Evolutionary conservation across 805 yeast species (phyloP).

Genomic region (Hermanozyma aechmeae): DNA sequence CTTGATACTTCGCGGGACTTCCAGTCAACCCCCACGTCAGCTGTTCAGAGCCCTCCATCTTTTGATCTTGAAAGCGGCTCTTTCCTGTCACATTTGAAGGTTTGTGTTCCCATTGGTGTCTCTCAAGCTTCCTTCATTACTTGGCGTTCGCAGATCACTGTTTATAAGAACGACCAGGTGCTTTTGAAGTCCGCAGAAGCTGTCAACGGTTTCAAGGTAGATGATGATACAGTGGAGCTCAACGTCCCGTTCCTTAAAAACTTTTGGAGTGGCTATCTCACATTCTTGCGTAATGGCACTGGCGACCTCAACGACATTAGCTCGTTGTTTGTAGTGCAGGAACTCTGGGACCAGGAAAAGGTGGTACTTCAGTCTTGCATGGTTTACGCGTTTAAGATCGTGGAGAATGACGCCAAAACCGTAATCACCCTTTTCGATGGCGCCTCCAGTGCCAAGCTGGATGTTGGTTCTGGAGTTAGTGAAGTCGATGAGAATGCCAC

Average conservation of each 20-base stretch:
- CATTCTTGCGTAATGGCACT: conserved; percentile 24
- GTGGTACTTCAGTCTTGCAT: too few relatives aligned
- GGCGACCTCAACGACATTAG: conserved; percentile 7
- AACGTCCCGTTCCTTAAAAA: conserved; percentile 27
- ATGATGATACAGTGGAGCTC: conserved; percentile 12
- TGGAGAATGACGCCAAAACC: neutral
- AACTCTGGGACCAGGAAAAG: neutral
- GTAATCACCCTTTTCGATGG: neutral
- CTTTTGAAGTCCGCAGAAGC: conserved; percentile 17
- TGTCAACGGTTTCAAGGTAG: conserved; percentile 21
- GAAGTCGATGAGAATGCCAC: neutral
- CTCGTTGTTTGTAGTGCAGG: neutral
- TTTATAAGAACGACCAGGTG: conserved; percentile 12
- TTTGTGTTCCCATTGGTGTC: conserved; percentile 2
- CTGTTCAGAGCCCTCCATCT: conserved; percentile 6
- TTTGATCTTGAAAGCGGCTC: conserved; percentile 7
- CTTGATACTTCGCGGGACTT: too few relatives aligned
- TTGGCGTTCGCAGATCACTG: conserved; percentile 21
- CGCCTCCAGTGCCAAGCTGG: neutral
- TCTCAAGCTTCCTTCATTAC: conserved; percentile 2
- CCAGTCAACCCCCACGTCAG: conserved; percentile 9
- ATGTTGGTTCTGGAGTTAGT: neutral
- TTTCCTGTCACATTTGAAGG: conserved; percentile 6
- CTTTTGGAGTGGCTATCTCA: conserved; percentile 31
- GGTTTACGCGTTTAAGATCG: neutral